Percentiles rank a stretch among this genome's conserved stretches.
phyloP scores from a whole-genome alignment of 2,329 filamentous ascomycete species.

The Rosellinia necatrix region DNA sequence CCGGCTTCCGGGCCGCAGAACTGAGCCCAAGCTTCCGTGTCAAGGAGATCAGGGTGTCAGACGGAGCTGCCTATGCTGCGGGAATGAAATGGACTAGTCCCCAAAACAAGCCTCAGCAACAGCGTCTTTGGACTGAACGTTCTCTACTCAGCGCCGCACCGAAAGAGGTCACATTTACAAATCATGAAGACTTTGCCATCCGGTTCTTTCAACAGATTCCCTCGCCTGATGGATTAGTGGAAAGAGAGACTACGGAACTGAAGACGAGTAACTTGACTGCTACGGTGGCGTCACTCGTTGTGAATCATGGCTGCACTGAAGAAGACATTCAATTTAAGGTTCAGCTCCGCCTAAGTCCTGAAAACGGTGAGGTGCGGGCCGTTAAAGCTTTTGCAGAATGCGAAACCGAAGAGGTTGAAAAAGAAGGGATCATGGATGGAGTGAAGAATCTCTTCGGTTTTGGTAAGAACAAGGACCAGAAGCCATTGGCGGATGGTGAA shows the following conservation, averaged over 20 bases:
- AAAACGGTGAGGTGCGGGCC: conserved; percentile 81
- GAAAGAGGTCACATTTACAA: conserved; percentile 87
- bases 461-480: conserved; percentile 86
- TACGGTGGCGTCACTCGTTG: conserved; percentile 76
- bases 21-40: conserved; percentile 95
- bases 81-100: conserved; percentile 74
- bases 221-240: conserved; percentile 49
- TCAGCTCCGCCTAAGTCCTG: conserved; percentile 69
- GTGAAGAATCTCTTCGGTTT: conserved; percentile 97
- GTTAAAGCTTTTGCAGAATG: conserved; percentile 80
- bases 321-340: conserved; percentile 82
- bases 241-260: conserved; percentile 68
- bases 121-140: conserved; percentile 80
- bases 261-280: conserved; percentile 85
- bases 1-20: conserved; percentile 89
- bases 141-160: conserved; percentile 73
- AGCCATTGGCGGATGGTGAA: conserved; percentile 68
- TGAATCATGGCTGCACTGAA: conserved; percentile 76
- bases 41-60: conserved; percentile 89
- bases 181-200: conserved; percentile 80
- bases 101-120: conserved; percentile 72
- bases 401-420: conserved; percentile 73
- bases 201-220: conserved; percentile 76
- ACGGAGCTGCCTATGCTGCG: conserved; percentile 74
- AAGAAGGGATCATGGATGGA: conserved; percentile 83